phyloP scores from a whole-genome alignment of 1,284 basidiomycete genomes.

The Neotropicomus parvogracilis region DNA sequence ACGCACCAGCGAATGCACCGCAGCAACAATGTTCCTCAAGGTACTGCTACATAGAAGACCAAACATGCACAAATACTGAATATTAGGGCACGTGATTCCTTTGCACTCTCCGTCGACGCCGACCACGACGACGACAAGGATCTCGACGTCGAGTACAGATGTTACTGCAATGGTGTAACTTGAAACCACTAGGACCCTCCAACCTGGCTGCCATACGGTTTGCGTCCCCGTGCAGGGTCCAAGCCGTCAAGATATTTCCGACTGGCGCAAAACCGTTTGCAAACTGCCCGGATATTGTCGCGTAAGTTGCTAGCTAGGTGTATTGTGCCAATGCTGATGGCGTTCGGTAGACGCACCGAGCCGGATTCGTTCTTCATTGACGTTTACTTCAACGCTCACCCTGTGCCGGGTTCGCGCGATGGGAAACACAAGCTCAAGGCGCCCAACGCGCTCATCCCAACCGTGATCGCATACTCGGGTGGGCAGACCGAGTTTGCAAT shows the following conservation, averaged over 20 bases:
- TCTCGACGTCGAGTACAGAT: constrained; percentile 21
- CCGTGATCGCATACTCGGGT: constrained; percentile 67
- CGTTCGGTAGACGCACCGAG: constrained; percentile 52
- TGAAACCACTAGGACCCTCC: constrained; percentile 54
- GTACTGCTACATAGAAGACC: background rate
- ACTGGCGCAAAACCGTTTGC: constrained; percentile 48
- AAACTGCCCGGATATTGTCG: constrained; percentile 52
- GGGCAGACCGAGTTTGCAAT: constrained; percentile 62
- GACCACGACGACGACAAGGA: background rate
- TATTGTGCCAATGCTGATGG: constrained; percentile 9
- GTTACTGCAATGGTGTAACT: constrained; percentile 64
- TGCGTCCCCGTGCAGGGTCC: constrained; percentile 23
- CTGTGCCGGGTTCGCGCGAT: constrained; percentile 40
- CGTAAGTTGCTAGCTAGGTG: constrained; percentile 46
- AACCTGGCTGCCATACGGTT: constrained; percentile 31
- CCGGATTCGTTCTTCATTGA: constrained; percentile 70
- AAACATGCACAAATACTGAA: constrained; percentile 23
- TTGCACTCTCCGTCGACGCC: background rate
- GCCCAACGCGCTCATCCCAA: constrained; percentile 69
- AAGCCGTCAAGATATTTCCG: constrained; percentile 22
- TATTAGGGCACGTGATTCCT: constrained; percentile 17
- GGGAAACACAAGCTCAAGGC: constrained; percentile 56
- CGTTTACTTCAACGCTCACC: constrained; percentile 66
- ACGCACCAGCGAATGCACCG: background rate
- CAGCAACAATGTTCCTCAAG: background rate